phyloP scores from a whole-genome alignment of 352 stramenopile species.

The Globisporangium echinulatum region DNA sequence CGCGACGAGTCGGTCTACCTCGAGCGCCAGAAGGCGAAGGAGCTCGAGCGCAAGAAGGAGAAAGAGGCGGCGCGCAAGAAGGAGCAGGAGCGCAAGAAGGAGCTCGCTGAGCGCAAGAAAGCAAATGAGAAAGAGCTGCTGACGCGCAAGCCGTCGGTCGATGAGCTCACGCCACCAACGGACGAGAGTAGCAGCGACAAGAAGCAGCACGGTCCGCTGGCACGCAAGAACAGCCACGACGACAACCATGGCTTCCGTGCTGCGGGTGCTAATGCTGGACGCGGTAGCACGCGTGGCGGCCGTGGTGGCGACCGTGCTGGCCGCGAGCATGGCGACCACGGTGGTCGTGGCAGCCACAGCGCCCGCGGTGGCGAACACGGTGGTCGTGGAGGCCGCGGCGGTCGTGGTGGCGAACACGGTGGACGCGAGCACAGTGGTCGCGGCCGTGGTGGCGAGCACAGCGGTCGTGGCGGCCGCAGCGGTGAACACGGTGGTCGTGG shows the following conservation, averaged over 20 bases:
- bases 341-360: conserved; percentile 2
- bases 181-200: conserved; percentile 18
- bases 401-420: conserved; percentile 22
- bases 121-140: conserved; percentile 8
- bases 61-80: conserved; percentile 26
- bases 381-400: conserved; percentile 18
- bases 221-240: conserved; percentile 43
- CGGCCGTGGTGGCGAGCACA: conserved; percentile 13
- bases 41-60: conserved; percentile 54
- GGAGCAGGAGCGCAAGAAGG: conserved; percentile 11
- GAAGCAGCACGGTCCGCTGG: conserved; percentile 11
- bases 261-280: conserved; percentile 18
- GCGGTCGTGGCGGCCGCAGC: conserved; percentile 10
- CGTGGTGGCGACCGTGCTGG: conserved; percentile 17
- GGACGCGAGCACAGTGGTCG: conserved; percentile 20
- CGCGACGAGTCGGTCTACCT: conserved; percentile 63
- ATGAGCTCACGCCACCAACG: conserved; percentile 15
- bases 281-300: conserved; percentile 18
- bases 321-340: conserved; percentile 4
- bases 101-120: background rate
- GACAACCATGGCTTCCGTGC: conserved; percentile 15
- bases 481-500: conserved; percentile 25
- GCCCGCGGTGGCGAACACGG: conserved; percentile 21
- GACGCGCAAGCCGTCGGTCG: conserved; percentile 11
- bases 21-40: conserved; percentile 56